phyloP scores from a whole-genome alignment of 2,329 filamentous ascomycete genomes.

The Coniochaeta ligniaria region DNA sequence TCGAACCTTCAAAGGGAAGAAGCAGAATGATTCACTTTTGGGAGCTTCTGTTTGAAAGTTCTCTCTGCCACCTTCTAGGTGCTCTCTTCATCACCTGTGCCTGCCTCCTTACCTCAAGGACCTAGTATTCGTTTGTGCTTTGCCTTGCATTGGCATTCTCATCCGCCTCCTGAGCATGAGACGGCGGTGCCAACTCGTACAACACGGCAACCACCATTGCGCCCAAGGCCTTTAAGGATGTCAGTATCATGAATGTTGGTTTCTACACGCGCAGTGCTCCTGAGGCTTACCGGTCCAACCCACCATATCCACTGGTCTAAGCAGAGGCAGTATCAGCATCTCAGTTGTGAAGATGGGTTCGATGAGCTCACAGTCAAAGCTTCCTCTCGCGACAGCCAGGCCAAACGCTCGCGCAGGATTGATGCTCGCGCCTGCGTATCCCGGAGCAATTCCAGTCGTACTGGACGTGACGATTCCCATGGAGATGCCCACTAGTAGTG shows the following conservation, averaged over 20 bases:
- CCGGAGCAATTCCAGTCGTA: constrained; percentile 27
- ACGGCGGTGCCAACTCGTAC: constrained; percentile 23
- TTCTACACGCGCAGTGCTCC: not conserved
- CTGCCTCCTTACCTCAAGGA: no score
- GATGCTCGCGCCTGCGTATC: constrained; percentile 33
- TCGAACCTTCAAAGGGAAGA: no score
- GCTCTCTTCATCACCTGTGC: no score
- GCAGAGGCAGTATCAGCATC: constrained; percentile 3
- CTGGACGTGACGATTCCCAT: constrained; percentile 27
- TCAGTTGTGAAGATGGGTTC: constrained; percentile 8
- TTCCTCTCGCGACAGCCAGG: constrained; percentile 27
- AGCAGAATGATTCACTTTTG: no score
- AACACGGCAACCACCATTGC: constrained; percentile 17
- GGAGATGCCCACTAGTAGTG: constrained; percentile 37
- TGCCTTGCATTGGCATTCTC: not conserved
- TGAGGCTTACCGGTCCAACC: constrained; percentile 20
- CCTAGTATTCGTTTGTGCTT: no score
- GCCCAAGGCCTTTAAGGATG: constrained; percentile 7
- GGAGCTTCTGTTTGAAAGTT: no score
- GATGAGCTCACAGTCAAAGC: constrained; percentile 8
- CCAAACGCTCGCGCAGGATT: constrained; percentile 39
- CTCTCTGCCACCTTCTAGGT: not conserved
- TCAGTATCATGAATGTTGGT: not conserved
- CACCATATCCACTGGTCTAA: constrained; percentile 30
- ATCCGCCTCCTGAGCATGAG: constrained; percentile 9